Evolutionary conservation across 2,329 filamentous ascomycete species (phyloP), one percentile per base, ranked within the genome.

Genomic region (Colletotrichum endophyticum): DNA sequence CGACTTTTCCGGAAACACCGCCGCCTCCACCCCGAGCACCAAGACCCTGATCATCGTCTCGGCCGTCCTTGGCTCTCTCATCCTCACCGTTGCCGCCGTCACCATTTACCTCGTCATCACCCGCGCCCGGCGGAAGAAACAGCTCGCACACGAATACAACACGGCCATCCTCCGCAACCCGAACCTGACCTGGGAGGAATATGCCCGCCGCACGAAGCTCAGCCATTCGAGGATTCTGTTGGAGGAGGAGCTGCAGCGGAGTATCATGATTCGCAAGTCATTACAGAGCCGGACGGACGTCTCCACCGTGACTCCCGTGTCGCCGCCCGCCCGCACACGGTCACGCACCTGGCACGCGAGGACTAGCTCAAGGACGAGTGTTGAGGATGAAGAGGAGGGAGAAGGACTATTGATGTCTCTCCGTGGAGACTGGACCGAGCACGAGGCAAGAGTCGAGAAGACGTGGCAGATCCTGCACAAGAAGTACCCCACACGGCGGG

Each of bases 381-480:
- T 16, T 13, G 68, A 62, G 1, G 68, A 63, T 27, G 39, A 53
- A 34, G 74, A 76, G 25, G 74, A 76, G 49, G 71, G 74, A 16
- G 74, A 76, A 32, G 74, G 64, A 0, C 2, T 76, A 2, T 12
- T 76, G 16, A 70, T 53, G 70, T 53, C 57, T 2, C 57, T 74
- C 2, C 57, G 74, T 5, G 70, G 74, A 19, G 70, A 74, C 44
- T 76, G 74, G 74, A 69, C 49, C 2, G 66, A 76, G 28, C 74
- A 76, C 28, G 74, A 76, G 22, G 74, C 70, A 32, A 57, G 70
- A 27, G 74, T 76, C 11, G 74, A 76, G 59, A 64, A 25, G 70
- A 76, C 74, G 44, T 76, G 74, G 74, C 70, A 76, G 49, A 72
- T 76, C 12, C 57, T 76, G 1, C 74, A 76, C n/a, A 76, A 66